Base-by-base conservation (phyloP, 2,329 filamentous ascomycete species). In the Colletotrichum sp. region DNA sequence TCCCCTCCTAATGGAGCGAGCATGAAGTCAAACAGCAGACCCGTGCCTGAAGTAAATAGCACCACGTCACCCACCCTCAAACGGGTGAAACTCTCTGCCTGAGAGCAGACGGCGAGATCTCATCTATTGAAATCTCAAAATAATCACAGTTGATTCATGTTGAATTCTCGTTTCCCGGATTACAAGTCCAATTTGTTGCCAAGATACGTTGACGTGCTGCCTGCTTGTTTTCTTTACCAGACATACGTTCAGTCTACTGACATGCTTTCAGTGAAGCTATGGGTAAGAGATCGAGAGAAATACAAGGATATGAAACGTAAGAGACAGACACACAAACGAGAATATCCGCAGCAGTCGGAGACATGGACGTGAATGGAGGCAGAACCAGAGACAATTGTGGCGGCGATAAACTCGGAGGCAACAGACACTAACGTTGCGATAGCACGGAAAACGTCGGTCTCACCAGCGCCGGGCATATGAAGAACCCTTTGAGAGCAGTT, bases 41-140 rank as follows among this genome's bases (percentile, higher is more conserved):
- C 62, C 9, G 66, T 66, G 62, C 15, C 43, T 52, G 56, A 65
- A 65, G 34, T 65, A 4, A 75, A 64, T 15, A 43, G 58, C 13
- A 65, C 62, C 6, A 36, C 32, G 24, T 75, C 70, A 32, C 64
- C 58, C 38, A 69, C 30, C 3, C 58, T 75, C 10, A 73, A 75
- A 60, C 73, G 70, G n/a, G 70, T 73, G 13, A 73, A 64, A 24
- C 26, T 75, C 18, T 52, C 70, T 12, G 64, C 48, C 24, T 73
- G 43, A 64, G 15, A 9, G n/a, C 24, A 21, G 10, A 60, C 4
- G 38, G 13, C 24, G 4, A 18, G n/a, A 34, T 55, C 8, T 34
- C 6, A 38, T 24, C 10, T 24, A 21, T 21, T 13, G 8, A 13
- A 52, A 10, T 52, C 12, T 24, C 43, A 52, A 8, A 21, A 66